A percentile compares a stretch with the other conserved stretches of the same genome.
These are phyloP conservation scores for Gossypium lobatum DNA, from an alignment of 441 rosid species.

Conservation along the genomic window DNA sequence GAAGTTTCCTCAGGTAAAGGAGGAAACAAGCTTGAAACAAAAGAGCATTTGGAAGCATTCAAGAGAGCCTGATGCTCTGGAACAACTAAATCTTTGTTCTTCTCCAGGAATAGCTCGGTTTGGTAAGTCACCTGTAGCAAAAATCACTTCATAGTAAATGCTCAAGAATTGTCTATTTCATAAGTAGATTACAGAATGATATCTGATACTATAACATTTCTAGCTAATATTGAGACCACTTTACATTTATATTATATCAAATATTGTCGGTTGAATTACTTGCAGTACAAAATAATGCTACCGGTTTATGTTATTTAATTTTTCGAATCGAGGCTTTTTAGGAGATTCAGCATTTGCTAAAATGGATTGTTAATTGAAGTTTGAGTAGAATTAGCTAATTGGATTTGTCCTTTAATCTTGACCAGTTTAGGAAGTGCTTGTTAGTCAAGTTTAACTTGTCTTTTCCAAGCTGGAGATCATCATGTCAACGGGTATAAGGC, in stretches of 20 bases:
- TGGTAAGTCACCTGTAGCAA: conserved; percentile 79
- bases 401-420: neutral
- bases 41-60: conserved; percentile 64
- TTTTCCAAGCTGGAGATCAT: conserved; percentile 4
- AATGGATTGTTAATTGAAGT: neutral
- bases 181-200: conserved; percentile 4
- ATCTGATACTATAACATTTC: conserved; percentile 1
- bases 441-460: neutral
- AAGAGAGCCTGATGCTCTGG: conserved; percentile 91
- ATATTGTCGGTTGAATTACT: neutral
- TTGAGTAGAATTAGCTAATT: neutral
- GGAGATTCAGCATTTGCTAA: neutral
- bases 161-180: neutral
- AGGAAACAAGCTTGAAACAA: conserved; percentile 80
- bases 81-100: conserved; percentile 95
- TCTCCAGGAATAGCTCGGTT: conserved; percentile 85
- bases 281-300: neutral
- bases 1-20: conserved; percentile 77
- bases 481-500: neutral
- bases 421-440: neutral
- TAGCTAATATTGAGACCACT: neutral
- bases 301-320: neutral
- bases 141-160: neutral
- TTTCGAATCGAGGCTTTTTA: neutral
- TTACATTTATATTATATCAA: neutral